Evolutionary conservation across 345 rosid genomes (phyloP).

Genomic region (Lagerstroemia speciosa): DNA sequence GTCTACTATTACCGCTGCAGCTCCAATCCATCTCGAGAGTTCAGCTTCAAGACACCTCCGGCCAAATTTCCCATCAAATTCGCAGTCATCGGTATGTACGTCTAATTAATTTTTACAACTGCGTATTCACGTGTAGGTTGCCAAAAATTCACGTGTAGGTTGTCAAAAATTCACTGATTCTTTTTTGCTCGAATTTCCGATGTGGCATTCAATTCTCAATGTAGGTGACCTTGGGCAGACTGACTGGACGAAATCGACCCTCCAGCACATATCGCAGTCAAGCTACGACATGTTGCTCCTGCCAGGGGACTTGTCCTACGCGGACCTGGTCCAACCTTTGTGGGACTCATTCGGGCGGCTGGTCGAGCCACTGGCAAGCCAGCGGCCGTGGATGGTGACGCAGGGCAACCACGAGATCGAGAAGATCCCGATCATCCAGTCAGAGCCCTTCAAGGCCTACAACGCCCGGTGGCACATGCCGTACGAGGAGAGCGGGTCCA

Average conservation of each 20-base stretch:
- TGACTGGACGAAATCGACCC: slow-evolving; percentile 54
- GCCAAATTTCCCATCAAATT: slow-evolving; percentile 54
- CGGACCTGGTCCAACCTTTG: slow-evolving; percentile 28
- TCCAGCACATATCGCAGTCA: slow-evolving; percentile 47
- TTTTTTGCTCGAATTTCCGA: too few species aligned
- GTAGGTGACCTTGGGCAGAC: slow-evolving; percentile 81
- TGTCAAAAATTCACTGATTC: too few species aligned
- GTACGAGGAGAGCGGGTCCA: slow-evolving; percentile 52
- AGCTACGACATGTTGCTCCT: slow-evolving; percentile 47
- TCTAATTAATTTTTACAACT: too few species aligned
- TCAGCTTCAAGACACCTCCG: slow-evolving; percentile 58
- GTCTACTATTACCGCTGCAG: slow-evolving; percentile 64
- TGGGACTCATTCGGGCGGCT: slow-evolving; percentile 82
- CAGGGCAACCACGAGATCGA: slow-evolving; percentile 84
- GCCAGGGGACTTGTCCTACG: slow-evolving; percentile 73
- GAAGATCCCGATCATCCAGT: slow-evolving; percentile 34
- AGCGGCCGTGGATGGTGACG: slow-evolving; percentile 86
- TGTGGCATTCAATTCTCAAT: not conserved
- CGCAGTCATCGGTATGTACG: slow-evolving; percentile 38
- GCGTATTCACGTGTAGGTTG: too few species aligned
- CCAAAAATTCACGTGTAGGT: too few species aligned
- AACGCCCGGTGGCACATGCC: slow-evolving; percentile 76
- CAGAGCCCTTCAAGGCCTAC: slow-evolving; percentile 46
- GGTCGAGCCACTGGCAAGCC: slow-evolving; percentile 77
- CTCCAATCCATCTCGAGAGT: slow-evolving; percentile 24